Evolutionary conservation across 257 asterid species (phyloP).

Genomic region (Salvia rosmarinus): DNA sequence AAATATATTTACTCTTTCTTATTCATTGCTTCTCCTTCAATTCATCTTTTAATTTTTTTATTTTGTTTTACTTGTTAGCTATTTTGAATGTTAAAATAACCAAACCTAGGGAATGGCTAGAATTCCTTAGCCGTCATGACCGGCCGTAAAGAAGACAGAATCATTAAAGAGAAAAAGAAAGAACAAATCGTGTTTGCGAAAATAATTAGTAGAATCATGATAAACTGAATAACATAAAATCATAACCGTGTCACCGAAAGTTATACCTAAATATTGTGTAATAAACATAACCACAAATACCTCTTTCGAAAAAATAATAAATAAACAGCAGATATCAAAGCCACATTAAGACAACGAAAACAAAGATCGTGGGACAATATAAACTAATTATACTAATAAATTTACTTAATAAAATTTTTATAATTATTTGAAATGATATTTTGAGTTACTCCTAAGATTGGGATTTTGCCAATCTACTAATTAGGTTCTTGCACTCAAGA

Average conservation of each 20-base stretch:
- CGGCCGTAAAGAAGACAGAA: neutral
- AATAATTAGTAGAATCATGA: neutral
- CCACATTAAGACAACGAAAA: no score
- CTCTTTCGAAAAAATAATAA: neutral
- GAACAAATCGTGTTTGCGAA: neutral
- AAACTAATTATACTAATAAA: no score
- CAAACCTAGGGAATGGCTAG: neutral
- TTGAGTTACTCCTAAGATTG: neutral
- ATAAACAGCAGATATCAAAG: neutral
- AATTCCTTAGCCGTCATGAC: neutral
- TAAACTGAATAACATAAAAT: neutral
- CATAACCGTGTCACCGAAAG: neutral
- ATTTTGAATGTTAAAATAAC: neutral
- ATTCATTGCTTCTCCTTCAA: conserved; percentile 22
- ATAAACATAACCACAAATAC: neutral
- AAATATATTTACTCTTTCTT: neutral
- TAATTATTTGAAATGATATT: neutral
- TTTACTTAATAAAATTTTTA: neutral
- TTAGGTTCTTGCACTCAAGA: no score
- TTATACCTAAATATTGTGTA: neutral
- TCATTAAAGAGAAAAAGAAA: neutral
- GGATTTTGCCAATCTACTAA: neutral
- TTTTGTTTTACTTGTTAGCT: neutral
- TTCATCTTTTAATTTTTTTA: neutral
- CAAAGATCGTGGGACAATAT: no score